Conservation (phyloP, 768 basidiomycete species). For the Tylopilus sp. region DNA sequence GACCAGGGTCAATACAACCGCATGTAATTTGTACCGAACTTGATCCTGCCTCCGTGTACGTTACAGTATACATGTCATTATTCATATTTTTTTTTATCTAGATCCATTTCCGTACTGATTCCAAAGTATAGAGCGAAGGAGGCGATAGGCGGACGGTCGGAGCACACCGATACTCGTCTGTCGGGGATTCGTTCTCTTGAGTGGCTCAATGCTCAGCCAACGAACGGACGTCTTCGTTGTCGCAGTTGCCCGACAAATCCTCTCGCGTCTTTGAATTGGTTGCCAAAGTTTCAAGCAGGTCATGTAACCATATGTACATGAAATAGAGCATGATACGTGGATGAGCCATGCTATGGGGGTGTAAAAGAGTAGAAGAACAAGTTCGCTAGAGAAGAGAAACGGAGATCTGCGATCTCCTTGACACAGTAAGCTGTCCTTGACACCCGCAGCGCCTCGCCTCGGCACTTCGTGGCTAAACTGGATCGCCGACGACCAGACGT, state of each 20-base stretch:
- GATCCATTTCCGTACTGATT: constrained; percentile 4
- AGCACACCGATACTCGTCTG: not conserved
- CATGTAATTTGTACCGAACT: constrained; percentile 5
- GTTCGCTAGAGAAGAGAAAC: not conserved
- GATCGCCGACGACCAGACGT: not conserved
- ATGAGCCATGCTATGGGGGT: not conserved
- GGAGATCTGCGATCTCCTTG: not conserved
- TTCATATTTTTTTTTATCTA: not conserved
- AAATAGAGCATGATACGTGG: not conserved
- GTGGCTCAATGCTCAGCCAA: not conserved
- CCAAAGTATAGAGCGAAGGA: not conserved
- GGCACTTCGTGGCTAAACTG: not conserved
- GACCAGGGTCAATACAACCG: constrained; percentile 18
- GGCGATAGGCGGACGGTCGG: constrained; percentile 1
- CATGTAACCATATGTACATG: not conserved
- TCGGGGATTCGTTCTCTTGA: not conserved
- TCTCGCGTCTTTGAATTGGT: constrained; percentile 2
- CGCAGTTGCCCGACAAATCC: not conserved
- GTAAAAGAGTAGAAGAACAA: not conserved
- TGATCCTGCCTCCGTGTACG: constrained; percentile 12
- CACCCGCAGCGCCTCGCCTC: not conserved
- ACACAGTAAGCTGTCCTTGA: not conserved
- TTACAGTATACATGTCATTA: constrained; percentile 10
- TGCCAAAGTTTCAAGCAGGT: not conserved
- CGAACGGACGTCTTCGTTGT: constrained; percentile 9